Conservation (phyloP, 2,329 filamentous ascomycete genomes). For the Elsinoe perseae region DNA sequence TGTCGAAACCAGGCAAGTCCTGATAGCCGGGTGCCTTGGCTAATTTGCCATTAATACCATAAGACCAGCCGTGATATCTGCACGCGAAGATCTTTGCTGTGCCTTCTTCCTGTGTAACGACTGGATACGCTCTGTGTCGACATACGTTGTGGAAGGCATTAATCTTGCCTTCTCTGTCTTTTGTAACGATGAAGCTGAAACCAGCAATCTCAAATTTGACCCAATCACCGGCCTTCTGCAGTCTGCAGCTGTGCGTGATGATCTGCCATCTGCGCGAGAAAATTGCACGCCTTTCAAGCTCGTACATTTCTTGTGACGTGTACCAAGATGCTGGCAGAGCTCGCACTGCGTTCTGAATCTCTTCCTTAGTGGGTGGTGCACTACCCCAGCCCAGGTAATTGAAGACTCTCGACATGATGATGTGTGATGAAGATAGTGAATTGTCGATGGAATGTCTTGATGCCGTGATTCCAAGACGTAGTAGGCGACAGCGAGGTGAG, state of each 20-base stretch:
- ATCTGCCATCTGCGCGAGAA: constrained; percentile 35
- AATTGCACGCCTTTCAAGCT: constrained; percentile 40
- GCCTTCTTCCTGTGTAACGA: constrained; percentile 46
- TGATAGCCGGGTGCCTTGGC: constrained; percentile 55
- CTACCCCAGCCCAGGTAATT: constrained; percentile 7
- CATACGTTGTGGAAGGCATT: constrained; percentile 58
- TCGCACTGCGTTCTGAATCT: constrained; percentile 18
- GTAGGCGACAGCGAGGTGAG: neutral
- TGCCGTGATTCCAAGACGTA: no score
- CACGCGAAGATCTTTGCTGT: constrained; percentile 49
- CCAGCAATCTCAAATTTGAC: constrained; percentile 49
- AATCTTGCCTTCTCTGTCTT: constrained; percentile 45
- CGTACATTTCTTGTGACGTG: constrained; percentile 37
- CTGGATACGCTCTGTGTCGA: constrained; percentile 53
- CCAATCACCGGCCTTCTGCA: constrained; percentile 47
- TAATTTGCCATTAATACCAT: constrained; percentile 49
- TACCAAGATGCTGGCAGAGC: constrained; percentile 41
- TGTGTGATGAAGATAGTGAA: neutral
- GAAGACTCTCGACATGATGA: constrained; percentile 9
- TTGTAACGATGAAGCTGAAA: constrained; percentile 48
- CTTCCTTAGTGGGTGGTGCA: neutral
- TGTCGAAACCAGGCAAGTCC: constrained; percentile 49
- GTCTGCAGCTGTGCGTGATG: constrained; percentile 27
- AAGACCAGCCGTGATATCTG: constrained; percentile 58
- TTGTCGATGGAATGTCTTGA: neutral